A percentile compares a stretch with the other conserved stretches of the same genome.
Conservation (phyloP, 345 rosid genomes). For the Populus davidiana region DNA sequence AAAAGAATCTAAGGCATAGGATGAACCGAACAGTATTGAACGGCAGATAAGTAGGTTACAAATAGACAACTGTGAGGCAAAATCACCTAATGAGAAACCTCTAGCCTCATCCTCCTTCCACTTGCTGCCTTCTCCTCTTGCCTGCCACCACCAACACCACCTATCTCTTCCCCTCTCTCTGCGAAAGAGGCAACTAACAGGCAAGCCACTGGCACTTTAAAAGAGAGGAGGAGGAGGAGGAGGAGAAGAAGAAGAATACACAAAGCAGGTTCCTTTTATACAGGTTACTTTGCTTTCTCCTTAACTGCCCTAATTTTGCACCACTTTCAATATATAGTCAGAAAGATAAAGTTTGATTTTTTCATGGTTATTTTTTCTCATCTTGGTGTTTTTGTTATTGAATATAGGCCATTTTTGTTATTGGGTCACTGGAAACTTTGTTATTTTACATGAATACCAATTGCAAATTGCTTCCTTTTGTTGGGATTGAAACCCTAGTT, state of each 20-base stretch:
- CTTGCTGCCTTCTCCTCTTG: constrained; percentile 1
- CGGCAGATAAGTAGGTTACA: constrained; percentile 1
- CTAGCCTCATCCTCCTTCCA: constrained; percentile 26
- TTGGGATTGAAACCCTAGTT: background rate
- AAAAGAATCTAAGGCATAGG: background rate
- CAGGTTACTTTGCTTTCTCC: background rate
- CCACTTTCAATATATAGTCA: background rate
- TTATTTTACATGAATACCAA: background rate
- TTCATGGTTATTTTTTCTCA: background rate
- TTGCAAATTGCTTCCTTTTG: background rate
- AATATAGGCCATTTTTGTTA: background rate
- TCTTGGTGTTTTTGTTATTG: background rate
- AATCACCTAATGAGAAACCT: constrained; percentile 9
- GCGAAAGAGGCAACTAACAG: background rate
- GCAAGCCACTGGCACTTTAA: background rate
- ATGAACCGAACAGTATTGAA: background rate
- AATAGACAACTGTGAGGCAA: background rate
- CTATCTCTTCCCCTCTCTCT: constrained; percentile 1
- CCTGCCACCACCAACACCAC: background rate
- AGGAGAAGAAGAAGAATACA: background rate
- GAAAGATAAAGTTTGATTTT: background rate
- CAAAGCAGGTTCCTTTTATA: background rate
- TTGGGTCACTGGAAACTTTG: background rate
- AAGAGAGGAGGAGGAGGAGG: background rate
- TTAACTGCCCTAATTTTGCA: background rate